Evolutionary conservation across 2,329 filamentous ascomycete species (phyloP), one percentile per base, ranked within the genome.

Genomic region (Colletotrichum scovillei): DNA sequence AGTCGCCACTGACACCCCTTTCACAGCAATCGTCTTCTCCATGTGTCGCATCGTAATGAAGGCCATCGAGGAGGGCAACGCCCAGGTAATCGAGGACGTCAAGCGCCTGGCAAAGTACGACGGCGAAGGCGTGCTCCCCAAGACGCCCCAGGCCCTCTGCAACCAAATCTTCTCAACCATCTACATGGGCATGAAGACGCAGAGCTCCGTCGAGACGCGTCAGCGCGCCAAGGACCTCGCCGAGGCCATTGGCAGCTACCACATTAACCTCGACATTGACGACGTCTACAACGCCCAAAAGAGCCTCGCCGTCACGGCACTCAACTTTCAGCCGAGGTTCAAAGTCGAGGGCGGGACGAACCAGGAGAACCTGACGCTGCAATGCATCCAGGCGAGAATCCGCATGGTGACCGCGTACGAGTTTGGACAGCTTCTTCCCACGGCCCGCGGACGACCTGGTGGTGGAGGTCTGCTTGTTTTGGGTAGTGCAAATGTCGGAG

Each of bases 261-360:
- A 97, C 79, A 86, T 90, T 4, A 89, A 95, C 78, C 84, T 95
- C 57, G 90, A 95, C 77, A 95, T 96, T 69, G 94, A 96, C 78
- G 86, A 87, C 1, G 87, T 92, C 9, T 90, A 91, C 74, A 84
- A 88, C 24, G 88, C 92, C 0, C 84, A 91, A 64, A 90, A 88
- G 76, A 86, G 86, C 56, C 82, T 95, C 1, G 85, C 95, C 67
- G 86, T 87, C 0, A 80, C 86, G 2, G 87, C 90, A 0, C 89
- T 91, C 1, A 85, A 84, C 53, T 94, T 93, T 76, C 85, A 88
- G 46, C 82, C 83, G 4, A 80, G 79, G 76, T 85, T 85, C 88
- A 90, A 88, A 77, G 89, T 92, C 6, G 86, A 94, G 68, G 92
- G 92, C 6, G 92, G 92, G 6, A 84, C 84, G 0, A 79, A 81